These are phyloP conservation scores for Cucurbita ficifolia DNA, from an alignment of 306 rosid species.

Conservation along the genomic window DNA sequence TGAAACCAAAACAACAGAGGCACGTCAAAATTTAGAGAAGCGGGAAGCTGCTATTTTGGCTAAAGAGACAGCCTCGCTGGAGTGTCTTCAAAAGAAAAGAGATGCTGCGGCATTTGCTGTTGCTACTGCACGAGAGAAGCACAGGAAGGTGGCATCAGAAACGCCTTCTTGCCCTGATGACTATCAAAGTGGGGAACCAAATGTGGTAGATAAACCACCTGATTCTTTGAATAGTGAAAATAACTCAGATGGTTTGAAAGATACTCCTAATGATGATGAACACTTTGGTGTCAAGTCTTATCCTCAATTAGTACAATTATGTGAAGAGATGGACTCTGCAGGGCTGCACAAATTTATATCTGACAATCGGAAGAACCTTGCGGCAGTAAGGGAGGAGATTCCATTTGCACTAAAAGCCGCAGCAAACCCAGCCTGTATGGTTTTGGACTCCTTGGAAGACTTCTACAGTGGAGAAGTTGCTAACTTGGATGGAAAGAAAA, in stretches of 20 bases:
- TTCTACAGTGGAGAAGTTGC: constrained; percentile 56
- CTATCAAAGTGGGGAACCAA: constrained; percentile 20
- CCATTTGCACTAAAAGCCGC: constrained; percentile 76
- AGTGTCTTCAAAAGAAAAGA: constrained; percentile 72
- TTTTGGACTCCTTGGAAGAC: constrained; percentile 74
- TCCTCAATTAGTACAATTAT: constrained; percentile 59
- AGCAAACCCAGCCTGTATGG: constrained; percentile 65
- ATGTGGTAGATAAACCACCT: constrained; percentile 44
- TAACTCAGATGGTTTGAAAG: constrained; percentile 28
- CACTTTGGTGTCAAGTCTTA: constrained; percentile 40
- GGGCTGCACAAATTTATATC: constrained; percentile 95
- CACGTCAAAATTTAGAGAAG: constrained; percentile 57
- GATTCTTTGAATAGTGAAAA: constrained; percentile 35
- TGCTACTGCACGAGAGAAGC: constrained; percentile 61
- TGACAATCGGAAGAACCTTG: constrained; percentile 85
- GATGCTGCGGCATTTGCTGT: constrained; percentile 69
- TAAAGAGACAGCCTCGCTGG: constrained; percentile 63
- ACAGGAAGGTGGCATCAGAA: constrained; percentile 45
- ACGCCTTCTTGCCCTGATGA: constrained; percentile 28
- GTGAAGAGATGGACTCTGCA: constrained; percentile 72
- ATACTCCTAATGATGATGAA: constrained; percentile 21
- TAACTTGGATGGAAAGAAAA: constrained; percentile 69
- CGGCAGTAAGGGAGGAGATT: constrained; percentile 80
- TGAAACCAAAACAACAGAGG: constrained; percentile 48
- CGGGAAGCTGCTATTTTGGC: constrained; percentile 56